Evolutionary conservation across 1,284 basidiomycete species (phyloP).

Genomic region (Ganoderma sinense): DNA sequence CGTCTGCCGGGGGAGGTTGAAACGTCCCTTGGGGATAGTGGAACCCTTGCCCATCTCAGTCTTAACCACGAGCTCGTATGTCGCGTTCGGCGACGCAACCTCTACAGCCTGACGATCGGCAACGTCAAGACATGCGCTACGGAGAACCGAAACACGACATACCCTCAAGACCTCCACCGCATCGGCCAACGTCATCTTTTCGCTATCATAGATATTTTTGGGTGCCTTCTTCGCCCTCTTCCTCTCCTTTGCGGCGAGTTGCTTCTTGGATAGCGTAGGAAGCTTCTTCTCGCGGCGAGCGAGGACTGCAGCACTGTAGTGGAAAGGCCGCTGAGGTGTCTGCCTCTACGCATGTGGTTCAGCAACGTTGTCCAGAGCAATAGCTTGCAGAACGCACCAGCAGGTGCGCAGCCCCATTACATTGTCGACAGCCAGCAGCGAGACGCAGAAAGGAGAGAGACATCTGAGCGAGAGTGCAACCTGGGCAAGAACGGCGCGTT

Average conservation of each 20-base stretch:
- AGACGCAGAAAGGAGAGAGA: constrained; percentile 30
- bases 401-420: constrained; percentile 21
- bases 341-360: constrained; percentile 23
- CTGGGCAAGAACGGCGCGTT: background rate
- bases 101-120: constrained; percentile 70
- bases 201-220: constrained; percentile 58
- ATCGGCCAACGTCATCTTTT: constrained; percentile 68
- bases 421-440: constrained; percentile 33
- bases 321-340: constrained; percentile 52
- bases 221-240: constrained; percentile 54
- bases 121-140: background rate
- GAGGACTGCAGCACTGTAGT: constrained; percentile 51
- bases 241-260: constrained; percentile 62
- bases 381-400: background rate
- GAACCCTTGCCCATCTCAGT: constrained; percentile 80
- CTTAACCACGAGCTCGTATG: constrained; percentile 83
- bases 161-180: constrained; percentile 77
- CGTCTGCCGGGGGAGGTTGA: constrained; percentile 76
- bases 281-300: constrained; percentile 57
- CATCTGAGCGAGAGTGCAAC: constrained; percentile 23
- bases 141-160: constrained; percentile 38
- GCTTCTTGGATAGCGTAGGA: constrained; percentile 67
- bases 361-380: background rate
- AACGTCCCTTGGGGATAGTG: constrained; percentile 82
- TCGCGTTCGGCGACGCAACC: constrained; percentile 75